phyloP scores from a whole-genome alignment of 2,329 filamentous ascomycete species.

The Fusarium veterinarium region DNA sequence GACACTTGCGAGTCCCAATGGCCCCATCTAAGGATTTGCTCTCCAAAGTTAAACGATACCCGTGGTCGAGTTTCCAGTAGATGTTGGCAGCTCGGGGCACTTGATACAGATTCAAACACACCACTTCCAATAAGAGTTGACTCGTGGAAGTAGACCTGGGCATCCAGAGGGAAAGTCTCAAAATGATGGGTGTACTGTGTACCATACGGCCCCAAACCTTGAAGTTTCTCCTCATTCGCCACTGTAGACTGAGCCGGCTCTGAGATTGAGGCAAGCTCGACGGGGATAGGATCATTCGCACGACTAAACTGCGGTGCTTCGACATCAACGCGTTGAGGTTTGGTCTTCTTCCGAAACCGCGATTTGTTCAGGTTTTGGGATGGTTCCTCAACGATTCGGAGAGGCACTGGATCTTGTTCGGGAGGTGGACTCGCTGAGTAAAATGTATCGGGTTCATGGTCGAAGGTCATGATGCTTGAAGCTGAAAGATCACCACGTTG shows the following conservation, averaged over 20 bases:
- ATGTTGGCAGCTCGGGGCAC: constrained; percentile 44
- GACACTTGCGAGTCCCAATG: constrained; percentile 68
- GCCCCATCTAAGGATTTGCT: constrained; percentile 64
- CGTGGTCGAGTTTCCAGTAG: constrained; percentile 48
- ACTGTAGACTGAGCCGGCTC: constrained; percentile 21
- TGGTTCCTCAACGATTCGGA: constrained; percentile 28
- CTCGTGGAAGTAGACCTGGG: constrained; percentile 68
- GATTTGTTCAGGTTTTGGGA: constrained; percentile 31
- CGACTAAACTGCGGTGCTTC: constrained; percentile 64
- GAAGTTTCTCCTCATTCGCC: constrained; percentile 50
- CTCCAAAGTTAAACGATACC: constrained; percentile 59
- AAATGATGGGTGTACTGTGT: constrained; percentile 72
- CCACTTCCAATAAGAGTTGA: constrained; percentile 69
- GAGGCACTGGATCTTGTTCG: constrained; percentile 39
- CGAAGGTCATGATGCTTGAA: constrained; percentile 32
- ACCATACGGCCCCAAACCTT: constrained; percentile 69
- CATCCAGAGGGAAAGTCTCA: constrained; percentile 68
- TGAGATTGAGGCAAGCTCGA: constrained; percentile 5
- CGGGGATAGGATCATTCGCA: constrained; percentile 63
- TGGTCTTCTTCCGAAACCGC: constrained; percentile 57
- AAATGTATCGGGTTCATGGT: constrained; percentile 24
- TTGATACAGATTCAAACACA: constrained; percentile 55
- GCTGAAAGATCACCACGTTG: constrained; percentile 45
- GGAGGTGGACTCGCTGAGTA: constrained; percentile 39
- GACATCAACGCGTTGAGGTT: constrained; percentile 60